Percentiles rank a stretch among this genome's conserved stretches.
Evolutionary conservation across 2,329 filamentous ascomycete species (phyloP).

Genomic region (Elsinoe perseae): DNA sequence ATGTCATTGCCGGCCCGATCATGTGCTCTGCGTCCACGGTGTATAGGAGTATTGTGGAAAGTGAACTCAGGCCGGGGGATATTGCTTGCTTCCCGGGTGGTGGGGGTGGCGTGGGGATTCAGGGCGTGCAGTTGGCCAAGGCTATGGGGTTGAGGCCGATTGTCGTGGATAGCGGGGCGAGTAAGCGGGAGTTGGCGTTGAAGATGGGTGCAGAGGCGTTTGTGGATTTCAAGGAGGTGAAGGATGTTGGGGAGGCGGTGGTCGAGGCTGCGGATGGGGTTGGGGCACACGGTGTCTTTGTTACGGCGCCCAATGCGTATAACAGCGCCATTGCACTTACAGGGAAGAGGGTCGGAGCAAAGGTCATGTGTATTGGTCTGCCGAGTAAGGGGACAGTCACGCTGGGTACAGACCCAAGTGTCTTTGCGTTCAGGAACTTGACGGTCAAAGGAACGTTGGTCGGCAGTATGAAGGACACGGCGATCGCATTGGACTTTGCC

Average conservation of each 20-base stretch:
- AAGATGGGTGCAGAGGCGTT: slow-evolving; percentile 49
- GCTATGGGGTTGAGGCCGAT: slow-evolving; percentile 52
- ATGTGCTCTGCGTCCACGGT: slow-evolving; percentile 55
- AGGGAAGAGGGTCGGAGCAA: slow-evolving; percentile 42
- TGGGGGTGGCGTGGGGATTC: slow-evolving; percentile 51
- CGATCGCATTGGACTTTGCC: slow-evolving; percentile 43
- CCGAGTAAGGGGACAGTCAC: slow-evolving; percentile 31
- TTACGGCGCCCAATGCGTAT: slow-evolving; percentile 33
- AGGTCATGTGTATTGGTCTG: slow-evolving; percentile 44
- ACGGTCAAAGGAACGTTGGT: slow-evolving; percentile 36
- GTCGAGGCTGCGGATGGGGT: slow-evolving; percentile 40
- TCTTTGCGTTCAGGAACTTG: slow-evolving; percentile 31
- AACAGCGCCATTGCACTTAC: slow-evolving; percentile 37
- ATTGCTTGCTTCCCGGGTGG: slow-evolving; percentile 51
- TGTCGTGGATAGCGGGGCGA: slow-evolving; percentile 46
- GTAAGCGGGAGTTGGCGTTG: slow-evolving; percentile 40
- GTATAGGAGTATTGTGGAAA: slow-evolving; percentile 49
- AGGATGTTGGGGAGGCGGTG: slow-evolving; percentile 36
- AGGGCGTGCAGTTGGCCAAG: slow-evolving; percentile 48
- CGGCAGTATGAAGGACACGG: slow-evolving; percentile 42
- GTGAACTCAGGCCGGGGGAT: slow-evolving; percentile 43
- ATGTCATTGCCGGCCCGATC: slow-evolving; percentile 51
- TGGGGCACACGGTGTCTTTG: slow-evolving; percentile 39
- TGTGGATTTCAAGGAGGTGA: slow-evolving; percentile 45
- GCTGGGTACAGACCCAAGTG: slow-evolving; percentile 30